These are phyloP conservation scores for Chrysanthemum makinoi DNA, from an alignment of 129 eudicot species.

Conservation along the genomic window DNA sequence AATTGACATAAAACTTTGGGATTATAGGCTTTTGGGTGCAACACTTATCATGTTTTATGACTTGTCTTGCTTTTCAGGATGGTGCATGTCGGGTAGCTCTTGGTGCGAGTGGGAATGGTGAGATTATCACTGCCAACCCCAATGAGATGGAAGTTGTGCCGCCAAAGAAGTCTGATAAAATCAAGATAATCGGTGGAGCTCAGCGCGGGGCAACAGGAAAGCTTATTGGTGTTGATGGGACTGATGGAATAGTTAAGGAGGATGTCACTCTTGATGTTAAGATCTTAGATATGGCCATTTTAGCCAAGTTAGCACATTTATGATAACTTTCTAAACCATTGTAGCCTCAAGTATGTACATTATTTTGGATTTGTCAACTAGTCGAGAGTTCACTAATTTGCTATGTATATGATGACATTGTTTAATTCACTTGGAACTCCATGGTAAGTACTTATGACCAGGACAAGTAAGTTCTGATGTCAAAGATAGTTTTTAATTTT, in stretches of 20 bases:
- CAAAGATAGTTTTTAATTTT: too few relatives aligned
- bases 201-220: slow-evolving; percentile 79
- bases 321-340: slow-evolving; percentile 8
- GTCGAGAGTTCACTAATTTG: too few relatives aligned
- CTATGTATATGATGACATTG: too few relatives aligned
- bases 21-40: not conserved
- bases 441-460: too few relatives aligned
- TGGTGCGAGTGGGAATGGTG: slow-evolving; percentile 70
- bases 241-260: slow-evolving; percentile 79
- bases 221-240: slow-evolving; percentile 88
- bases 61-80: slow-evolving; percentile 44
- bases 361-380: not conserved
- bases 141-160: slow-evolving; percentile 65
- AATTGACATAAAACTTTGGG: too few relatives aligned
- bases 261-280: slow-evolving; percentile 78
- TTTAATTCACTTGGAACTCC: too few relatives aligned
- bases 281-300: slow-evolving; percentile 65
- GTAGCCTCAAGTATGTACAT: slow-evolving; percentile 15
- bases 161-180: slow-evolving; percentile 70
- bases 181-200: slow-evolving; percentile 86
- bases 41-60: too few relatives aligned
- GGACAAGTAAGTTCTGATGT: too few relatives aligned
- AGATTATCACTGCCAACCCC: slow-evolving; percentile 51
- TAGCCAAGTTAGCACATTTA: slow-evolving; percentile 61
- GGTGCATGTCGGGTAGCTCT: slow-evolving; percentile 78